These are phyloP conservation scores for Polytrichum formosum DNA, from an alignment of 225 moss, liverwort and hornwort species.

Conservation along the genomic window DNA sequence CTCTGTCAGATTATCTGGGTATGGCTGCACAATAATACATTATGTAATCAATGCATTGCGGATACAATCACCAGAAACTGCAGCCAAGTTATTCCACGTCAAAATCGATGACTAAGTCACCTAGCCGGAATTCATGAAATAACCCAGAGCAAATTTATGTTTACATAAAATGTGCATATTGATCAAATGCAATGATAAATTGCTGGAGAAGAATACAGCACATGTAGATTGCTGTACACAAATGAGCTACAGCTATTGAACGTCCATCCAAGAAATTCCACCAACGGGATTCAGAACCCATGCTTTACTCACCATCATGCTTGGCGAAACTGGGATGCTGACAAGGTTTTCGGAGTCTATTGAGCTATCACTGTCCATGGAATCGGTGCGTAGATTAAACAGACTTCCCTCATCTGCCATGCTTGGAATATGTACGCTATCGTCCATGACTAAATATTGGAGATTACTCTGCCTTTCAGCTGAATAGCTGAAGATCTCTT, in stretches of 20 bases:
- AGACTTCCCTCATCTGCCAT: constrained; percentile 16
- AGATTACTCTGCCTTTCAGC: neutral
- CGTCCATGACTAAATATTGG: constrained; percentile 36
- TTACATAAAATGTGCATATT: too few relatives aligned
- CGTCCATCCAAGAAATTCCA: too few relatives aligned
- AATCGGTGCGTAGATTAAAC: constrained; percentile 38
- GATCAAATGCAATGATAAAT: neutral
- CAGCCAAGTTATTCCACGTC: too few relatives aligned
- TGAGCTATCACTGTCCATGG: constrained; percentile 60
- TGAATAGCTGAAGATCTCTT: constrained; percentile 19
- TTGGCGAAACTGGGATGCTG: constrained; percentile 39
- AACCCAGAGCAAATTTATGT: too few relatives aligned
- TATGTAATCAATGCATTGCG: too few relatives aligned
- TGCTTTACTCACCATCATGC: constrained; percentile 30
- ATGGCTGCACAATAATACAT: constrained; percentile 5
- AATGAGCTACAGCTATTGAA: too few relatives aligned
- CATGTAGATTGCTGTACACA: constrained; percentile 5
- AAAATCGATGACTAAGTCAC: too few relatives aligned
- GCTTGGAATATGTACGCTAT: constrained; percentile 17
- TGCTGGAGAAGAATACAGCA: neutral
- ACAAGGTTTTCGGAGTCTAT: constrained; percentile 41
- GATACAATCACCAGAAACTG: too few relatives aligned
- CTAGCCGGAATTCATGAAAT: too few relatives aligned
- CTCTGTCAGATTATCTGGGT: constrained; percentile 14
- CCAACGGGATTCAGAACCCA: neutral